Evolutionary conservation across 148 eudicot genomes (phyloP).

Genomic region (Heliosperma pusillum): DNA sequence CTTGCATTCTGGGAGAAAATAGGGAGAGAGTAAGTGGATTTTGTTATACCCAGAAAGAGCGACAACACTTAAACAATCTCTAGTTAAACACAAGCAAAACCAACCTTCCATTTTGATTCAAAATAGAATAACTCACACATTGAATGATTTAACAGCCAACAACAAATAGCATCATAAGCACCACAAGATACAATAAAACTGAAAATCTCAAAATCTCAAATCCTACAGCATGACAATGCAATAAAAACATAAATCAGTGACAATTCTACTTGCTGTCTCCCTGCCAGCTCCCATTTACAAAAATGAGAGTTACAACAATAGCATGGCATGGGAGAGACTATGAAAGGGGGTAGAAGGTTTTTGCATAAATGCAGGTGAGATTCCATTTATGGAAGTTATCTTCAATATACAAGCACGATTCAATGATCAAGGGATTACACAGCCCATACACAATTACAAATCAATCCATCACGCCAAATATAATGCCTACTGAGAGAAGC

Average conservation of each 20-base stretch:
- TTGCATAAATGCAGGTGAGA: neutral
- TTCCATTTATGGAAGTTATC: neutral
- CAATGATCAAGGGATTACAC: neutral
- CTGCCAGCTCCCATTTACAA: neutral
- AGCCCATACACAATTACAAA: neutral
- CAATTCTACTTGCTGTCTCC: conserved; percentile 8
- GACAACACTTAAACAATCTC: neutral
- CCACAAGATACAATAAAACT: neutral
- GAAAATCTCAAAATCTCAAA: neutral
- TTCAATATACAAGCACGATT: neutral
- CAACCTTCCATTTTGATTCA: neutral
- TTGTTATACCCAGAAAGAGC: neutral
- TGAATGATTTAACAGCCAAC: neutral
- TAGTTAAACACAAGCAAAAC: neutral
- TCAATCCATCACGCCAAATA: neutral
- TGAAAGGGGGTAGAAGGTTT: neutral
- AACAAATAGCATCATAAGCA: neutral
- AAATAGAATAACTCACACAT: neutral
- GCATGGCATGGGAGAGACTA: neutral
- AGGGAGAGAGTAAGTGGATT: neutral
- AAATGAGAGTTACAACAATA: neutral
- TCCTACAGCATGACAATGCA: neutral
- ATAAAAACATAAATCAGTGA: conserved; percentile 5
- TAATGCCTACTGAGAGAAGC: neutral
- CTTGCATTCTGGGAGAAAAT: neutral